phyloP scores from a whole-genome alignment of 495 filamentous ascomycete genomes.

The Cetradonia linearis region DNA sequence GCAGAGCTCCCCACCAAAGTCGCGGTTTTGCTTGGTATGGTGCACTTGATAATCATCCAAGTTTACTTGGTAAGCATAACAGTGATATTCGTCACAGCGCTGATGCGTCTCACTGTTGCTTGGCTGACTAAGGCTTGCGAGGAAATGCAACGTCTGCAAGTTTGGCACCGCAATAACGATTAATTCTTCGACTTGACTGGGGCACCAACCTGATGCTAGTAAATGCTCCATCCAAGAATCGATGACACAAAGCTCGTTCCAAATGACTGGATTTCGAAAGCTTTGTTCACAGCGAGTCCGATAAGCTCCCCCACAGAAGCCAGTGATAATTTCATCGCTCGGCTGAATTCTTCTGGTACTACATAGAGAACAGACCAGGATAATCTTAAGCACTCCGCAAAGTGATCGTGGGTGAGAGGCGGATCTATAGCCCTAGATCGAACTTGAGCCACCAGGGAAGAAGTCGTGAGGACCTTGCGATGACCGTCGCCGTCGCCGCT shows the following conservation, averaged over 20 bases:
- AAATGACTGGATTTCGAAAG: not conserved
- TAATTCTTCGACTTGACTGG: not conserved
- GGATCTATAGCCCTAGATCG: not conserved
- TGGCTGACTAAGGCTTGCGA: not conserved
- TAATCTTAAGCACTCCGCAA: conserved; percentile 1
- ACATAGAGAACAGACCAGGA: not conserved
- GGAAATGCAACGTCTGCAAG: not conserved
- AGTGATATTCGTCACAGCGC: not conserved
- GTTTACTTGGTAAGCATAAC: conserved; percentile 1
- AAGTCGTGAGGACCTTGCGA: conserved; percentile 1
- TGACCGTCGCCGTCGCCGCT: not conserved
- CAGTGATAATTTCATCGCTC: not conserved
- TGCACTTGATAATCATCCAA: not conserved
- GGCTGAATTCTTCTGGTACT: not conserved
- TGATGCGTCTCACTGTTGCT: not conserved
- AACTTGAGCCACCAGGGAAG: not conserved
- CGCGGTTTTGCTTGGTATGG: not conserved
- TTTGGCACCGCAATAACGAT: not conserved
- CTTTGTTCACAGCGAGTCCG: too few relatives aligned
- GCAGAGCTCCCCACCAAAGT: not conserved
- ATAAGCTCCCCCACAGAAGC: conserved; percentile 3
- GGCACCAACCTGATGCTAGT: conserved; percentile 4
- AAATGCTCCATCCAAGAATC: not conserved
- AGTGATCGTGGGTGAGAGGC: not conserved
- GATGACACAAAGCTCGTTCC: not conserved